Percentiles rank a stretch among this genome's conserved stretches.
Conservation (phyloP, 495 filamentous ascomycete genomes). For the Chaetomium tenue region DNA sequence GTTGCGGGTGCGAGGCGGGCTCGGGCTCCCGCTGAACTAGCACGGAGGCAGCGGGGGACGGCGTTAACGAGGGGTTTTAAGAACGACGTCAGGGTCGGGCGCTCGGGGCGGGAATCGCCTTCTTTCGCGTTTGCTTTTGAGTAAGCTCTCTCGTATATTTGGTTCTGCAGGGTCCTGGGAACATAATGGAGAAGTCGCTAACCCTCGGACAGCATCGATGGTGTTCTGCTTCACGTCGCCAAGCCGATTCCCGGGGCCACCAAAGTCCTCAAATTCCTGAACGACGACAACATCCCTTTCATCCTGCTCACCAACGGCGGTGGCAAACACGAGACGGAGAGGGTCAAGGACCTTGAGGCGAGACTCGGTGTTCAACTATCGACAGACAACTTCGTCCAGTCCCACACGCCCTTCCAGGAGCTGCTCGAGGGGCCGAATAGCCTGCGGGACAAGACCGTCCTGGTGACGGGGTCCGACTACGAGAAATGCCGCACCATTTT, state of each 20-base stretch:
- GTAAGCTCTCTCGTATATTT: constrained; percentile 24
- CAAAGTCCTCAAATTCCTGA: constrained; percentile 69
- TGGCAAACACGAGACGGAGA: constrained; percentile 82
- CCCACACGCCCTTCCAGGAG: constrained; percentile 83
- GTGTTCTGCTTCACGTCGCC: constrained; percentile 85
- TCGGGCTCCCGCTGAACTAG: not conserved
- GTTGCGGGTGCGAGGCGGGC: not conserved
- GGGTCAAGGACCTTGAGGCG: constrained; percentile 74
- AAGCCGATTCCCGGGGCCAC: constrained; percentile 77
- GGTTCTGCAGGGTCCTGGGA: not conserved
- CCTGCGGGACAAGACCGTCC: constrained; percentile 63
- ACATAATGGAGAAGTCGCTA: not conserved
- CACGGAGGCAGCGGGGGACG: not conserved
- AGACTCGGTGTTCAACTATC: constrained; percentile 74
- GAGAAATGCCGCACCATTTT: constrained; percentile 76
- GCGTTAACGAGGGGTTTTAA: constrained; percentile 11
- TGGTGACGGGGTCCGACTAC: constrained; percentile 79
- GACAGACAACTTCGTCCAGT: constrained; percentile 87
- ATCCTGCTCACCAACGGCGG: constrained; percentile 95
- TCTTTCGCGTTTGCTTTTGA: constrained; percentile 43
- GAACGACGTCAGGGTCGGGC: not conserved
- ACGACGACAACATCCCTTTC: constrained; percentile 67
- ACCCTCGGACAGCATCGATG: constrained; percentile 69
- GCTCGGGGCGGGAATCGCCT: constrained; percentile 22
- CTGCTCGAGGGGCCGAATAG: constrained; percentile 40